phyloP scores from a whole-genome alignment of 305 asterid species.

The Fraxinus xanthoxyloides region DNA sequence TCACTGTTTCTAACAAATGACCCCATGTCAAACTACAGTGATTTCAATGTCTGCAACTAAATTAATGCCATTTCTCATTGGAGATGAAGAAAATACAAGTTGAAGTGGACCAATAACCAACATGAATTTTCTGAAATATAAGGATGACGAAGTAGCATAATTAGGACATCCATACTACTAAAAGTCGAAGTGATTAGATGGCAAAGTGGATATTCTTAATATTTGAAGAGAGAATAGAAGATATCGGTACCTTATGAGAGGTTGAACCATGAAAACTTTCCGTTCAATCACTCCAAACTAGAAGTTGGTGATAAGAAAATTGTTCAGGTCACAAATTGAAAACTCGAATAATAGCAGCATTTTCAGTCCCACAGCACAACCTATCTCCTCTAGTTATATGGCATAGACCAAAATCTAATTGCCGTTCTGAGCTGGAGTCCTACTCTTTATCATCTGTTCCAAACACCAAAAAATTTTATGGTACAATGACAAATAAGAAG shows the following conservation, averaged over 20 bases:
- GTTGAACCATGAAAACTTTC: constrained; percentile 23
- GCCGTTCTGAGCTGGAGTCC: constrained; percentile 56
- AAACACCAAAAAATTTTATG: constrained; percentile 25
- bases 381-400: constrained; percentile 17
- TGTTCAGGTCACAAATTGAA: constrained; percentile 16
- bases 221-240: constrained; percentile 6
- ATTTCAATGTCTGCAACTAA: neutral
- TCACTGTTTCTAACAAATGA: neutral
- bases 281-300: constrained; percentile 18
- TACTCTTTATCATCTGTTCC: constrained; percentile 65
- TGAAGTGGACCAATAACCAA: constrained; percentile 10
- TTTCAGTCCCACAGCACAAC: constrained; percentile 21
- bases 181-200: neutral
- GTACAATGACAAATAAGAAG: neutral
- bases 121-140: constrained; percentile 7
- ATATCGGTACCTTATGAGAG: constrained; percentile 30
- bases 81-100: neutral
- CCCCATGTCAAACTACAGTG: neutral
- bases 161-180: neutral
- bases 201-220: neutral
- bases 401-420: constrained; percentile 25
- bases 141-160: neutral
- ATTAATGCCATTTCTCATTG: neutral
- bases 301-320: constrained; percentile 24
- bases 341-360: constrained; percentile 20